Percentiles rank a stretch among this genome's conserved stretches.
These are phyloP conservation scores for Penicillium crustosum DNA, from an alignment of 2,329 filamentous ascomycete genomes.

Conservation along the genomic window DNA sequence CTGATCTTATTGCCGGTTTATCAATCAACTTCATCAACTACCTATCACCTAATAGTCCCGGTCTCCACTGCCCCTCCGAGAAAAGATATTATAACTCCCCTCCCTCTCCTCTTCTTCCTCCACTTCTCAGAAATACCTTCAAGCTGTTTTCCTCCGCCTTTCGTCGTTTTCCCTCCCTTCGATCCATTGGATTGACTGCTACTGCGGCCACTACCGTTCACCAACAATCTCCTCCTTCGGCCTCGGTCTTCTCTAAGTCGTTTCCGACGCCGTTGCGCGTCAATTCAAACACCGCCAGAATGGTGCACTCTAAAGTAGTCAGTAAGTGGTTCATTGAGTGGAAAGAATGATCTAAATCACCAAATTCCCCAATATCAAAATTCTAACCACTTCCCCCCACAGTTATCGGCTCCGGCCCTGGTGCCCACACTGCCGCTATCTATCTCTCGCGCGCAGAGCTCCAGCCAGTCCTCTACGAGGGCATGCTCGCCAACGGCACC, in stretches of 20 bases:
- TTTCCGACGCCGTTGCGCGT: constrained; percentile 43
- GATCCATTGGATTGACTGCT: constrained; percentile 71
- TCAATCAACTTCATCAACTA: constrained; percentile 14
- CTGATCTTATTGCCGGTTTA: constrained; percentile 17
- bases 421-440: constrained; percentile 94
- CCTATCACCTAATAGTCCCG: constrained; percentile 14
- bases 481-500: constrained; percentile 95
- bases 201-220: constrained; percentile 69
- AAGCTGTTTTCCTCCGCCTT: constrained; percentile 91
- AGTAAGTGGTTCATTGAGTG: constrained; percentile 57
- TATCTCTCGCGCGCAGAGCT: constrained; percentile 94
- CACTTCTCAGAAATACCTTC: constrained; percentile 52
- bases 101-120: constrained; percentile 13
- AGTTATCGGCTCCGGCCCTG: constrained; percentile 92
- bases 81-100: constrained; percentile 13
- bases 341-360: constrained; percentile 16
- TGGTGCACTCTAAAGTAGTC: constrained; percentile 91
- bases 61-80: constrained; percentile 19
- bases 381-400: constrained; percentile 17
- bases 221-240: constrained; percentile 53
- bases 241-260: constrained; percentile 35
- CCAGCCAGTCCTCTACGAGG: constrained; percentile 94
- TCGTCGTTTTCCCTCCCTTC: constrained; percentile 64
- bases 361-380: neutral
- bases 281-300: constrained; percentile 48